These are phyloP conservation scores for Lasiodiplodia hormozganensis DNA, from an alignment of 2,329 filamentous ascomycete species.

Conservation along the genomic window DNA sequence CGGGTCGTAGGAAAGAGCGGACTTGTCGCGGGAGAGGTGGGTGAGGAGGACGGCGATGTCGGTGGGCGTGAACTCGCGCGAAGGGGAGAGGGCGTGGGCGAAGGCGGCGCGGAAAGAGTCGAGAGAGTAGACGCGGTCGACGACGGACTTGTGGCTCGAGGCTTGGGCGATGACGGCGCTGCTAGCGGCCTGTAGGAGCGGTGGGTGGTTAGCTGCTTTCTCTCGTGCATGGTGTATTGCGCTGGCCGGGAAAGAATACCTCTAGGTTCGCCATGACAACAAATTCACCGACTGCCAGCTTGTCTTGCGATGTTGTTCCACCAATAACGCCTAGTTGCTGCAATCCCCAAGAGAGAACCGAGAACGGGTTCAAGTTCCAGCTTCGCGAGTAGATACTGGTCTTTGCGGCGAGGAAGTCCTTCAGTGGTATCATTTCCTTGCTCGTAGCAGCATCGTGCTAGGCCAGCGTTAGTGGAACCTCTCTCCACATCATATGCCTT, in stretches of 20 bases:
- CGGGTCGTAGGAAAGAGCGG: constrained; percentile 79
- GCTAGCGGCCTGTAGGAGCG: constrained; percentile 44
- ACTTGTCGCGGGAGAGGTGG: constrained; percentile 61
- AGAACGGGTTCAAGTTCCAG: constrained; percentile 74
- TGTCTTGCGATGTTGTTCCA: constrained; percentile 57
- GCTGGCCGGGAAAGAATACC: constrained; percentile 40
- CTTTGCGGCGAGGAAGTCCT: constrained; percentile 69
- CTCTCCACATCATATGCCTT: background rate
- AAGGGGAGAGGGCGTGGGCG: constrained; percentile 37
- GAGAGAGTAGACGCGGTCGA: constrained; percentile 45
- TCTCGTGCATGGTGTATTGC: background rate
- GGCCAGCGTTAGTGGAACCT: background rate
- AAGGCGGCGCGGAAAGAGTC: constrained; percentile 45
- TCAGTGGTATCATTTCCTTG: constrained; percentile 72
- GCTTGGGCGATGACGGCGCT: constrained; percentile 47
- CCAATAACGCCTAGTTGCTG: constrained; percentile 70
- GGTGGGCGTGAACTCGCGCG: constrained; percentile 49
- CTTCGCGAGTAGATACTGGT: constrained; percentile 75
- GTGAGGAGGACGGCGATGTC: constrained; percentile 77
- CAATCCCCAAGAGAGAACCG: constrained; percentile 76
- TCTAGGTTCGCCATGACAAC: constrained; percentile 71
- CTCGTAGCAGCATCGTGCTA: constrained; percentile 73
- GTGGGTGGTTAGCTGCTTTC: background rate
- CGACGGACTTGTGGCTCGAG: constrained; percentile 42
- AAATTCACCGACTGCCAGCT: constrained; percentile 66